Base-by-base conservation (phyloP, 306 rosid species). In the Arachis hypogaea region DNA sequence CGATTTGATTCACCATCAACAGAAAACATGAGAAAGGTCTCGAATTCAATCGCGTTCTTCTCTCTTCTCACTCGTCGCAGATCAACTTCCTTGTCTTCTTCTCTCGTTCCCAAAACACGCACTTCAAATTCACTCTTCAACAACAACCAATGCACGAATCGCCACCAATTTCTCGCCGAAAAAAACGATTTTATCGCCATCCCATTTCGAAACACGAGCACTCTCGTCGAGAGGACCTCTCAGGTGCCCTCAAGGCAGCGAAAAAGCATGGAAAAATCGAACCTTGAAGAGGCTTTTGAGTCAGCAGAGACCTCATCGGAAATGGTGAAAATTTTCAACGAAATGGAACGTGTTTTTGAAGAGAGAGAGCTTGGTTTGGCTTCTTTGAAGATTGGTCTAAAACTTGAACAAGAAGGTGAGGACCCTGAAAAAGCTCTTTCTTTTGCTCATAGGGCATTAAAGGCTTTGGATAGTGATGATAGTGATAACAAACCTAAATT, bases 341-440 rank as follows among this genome's bases (percentile, higher is more conserved):
- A 82, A 29, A 93, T 93, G 97, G 91, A 93, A 71, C 67, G 78
- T 4, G 80, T 68, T 68, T 91, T 86, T 44, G 85, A 82, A 5
- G 97, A 91, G 73, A 74, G 77, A 52, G 94, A 91, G 52, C 92
- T 93, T 6, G 97, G 91, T 12, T 79, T 89, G 86, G 97, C 94
- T 83, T 66, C 94, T 65, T 69, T 93, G 79, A 89, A 93, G 73
- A 64, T 93, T 76, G 98, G 96, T 55, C 89, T 91, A 49, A 93
- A 85, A 85, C 84, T 93, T 54, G 97, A 93, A 64, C 97, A 83
- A 10, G 92, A 89, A 82, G 97, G 92, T 69, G 96, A 91, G 83
- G 92, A 93, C 56, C 96, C 96, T 66, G 92, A 85, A 77, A 86
- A 78, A 75, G 81, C 84, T 74, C 84, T 89, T 58, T 78, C 86